Percentiles rank a stretch among this genome's conserved stretches.
Conservation (phyloP, 306 rosid genomes). For the Senna tora region DNA sequence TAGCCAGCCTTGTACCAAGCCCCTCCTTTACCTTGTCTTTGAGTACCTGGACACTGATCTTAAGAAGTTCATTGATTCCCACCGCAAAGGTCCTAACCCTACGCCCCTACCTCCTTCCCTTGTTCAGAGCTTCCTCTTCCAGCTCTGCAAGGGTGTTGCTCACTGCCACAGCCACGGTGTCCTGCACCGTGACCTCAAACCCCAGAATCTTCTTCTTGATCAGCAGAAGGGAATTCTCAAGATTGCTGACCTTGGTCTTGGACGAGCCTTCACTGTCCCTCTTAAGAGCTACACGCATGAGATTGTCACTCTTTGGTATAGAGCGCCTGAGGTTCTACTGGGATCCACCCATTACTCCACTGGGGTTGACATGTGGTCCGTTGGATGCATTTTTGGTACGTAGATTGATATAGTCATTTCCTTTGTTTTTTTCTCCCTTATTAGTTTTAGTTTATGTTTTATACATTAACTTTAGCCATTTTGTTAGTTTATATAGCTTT, state of each 20-base stretch:
- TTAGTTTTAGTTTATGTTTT: background rate
- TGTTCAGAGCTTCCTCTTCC: slow-evolving; percentile 82
- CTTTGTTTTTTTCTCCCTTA: background rate
- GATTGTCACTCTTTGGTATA: slow-evolving; percentile 95
- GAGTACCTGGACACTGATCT: slow-evolving; percentile 94
- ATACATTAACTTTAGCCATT: background rate
- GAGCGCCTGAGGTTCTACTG: slow-evolving; percentile 92
- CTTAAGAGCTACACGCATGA: slow-evolving; percentile 95
- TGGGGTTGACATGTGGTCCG: slow-evolving; percentile 96
- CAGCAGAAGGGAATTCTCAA: slow-evolving; percentile 74
- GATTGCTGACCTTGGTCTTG: slow-evolving; percentile 93
- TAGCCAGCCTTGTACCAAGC: slow-evolving; percentile 45
- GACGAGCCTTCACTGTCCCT: slow-evolving; percentile 91
- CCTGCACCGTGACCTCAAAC: slow-evolving; percentile 89
- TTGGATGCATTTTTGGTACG: slow-evolving; percentile 87
- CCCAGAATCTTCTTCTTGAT: slow-evolving; percentile 88
- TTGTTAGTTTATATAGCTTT: background rate
- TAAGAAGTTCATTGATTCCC: slow-evolving; percentile 86
- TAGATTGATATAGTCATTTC: background rate
- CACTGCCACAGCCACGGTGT: slow-evolving; percentile 97
- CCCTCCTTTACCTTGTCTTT: slow-evolving; percentile 84
- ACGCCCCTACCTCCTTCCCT: slow-evolving; percentile 54
- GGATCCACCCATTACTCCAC: slow-evolving; percentile 93
- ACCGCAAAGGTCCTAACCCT: slow-evolving; percentile 71
- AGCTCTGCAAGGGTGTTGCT: slow-evolving; percentile 89